These are phyloP conservation scores for Wickerhamomyces sp. DNA, from an alignment of 1,139 yeast genomes.

Conservation along the genomic window DNA sequence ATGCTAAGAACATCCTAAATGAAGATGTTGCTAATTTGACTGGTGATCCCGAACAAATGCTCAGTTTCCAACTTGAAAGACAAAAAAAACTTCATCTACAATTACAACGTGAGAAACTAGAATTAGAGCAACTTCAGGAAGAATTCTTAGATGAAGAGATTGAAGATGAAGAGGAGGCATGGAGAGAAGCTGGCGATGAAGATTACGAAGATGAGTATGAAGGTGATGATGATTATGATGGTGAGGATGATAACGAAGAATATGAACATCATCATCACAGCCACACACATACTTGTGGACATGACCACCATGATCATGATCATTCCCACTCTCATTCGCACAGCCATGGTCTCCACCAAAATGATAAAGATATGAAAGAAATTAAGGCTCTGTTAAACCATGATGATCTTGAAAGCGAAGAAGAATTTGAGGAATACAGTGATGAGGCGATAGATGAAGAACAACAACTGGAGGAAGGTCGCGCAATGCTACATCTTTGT, in stretches of 20 bases:
- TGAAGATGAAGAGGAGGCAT: constrained; percentile 8
- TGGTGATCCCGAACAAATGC: constrained; percentile 2
- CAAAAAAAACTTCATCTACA: constrained; percentile 19
- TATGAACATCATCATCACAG: constrained; percentile 22
- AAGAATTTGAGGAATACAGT: constrained; percentile 15
- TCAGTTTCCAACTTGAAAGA: constrained; percentile 16
- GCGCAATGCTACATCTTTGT: constrained; percentile 61
- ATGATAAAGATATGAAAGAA: constrained; percentile 30
- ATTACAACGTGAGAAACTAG: constrained; percentile 18
- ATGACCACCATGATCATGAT: constrained; percentile 3
- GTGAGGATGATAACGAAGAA: constrained; percentile 32
- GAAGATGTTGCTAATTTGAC: constrained; percentile 5
- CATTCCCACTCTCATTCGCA: constrained; percentile 2
- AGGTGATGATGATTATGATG: constrained; percentile 28
- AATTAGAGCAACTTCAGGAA: constrained; percentile 17
- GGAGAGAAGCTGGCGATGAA: no score
- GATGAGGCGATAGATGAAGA: constrained; percentile 48
- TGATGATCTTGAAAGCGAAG: constrained; percentile 27
- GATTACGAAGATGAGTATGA: constrained; percentile 9
- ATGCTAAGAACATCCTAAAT: constrained; percentile 4
- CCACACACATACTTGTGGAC: constrained; percentile 1
- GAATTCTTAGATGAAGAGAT: constrained; percentile 21
- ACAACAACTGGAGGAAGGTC: constrained; percentile 45
- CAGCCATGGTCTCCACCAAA: constrained; percentile 9
- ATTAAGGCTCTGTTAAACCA: constrained; percentile 24